These are phyloP conservation scores for Phylloporus rhodoxanthus DNA, from an alignment of 768 basidiomycete species.

Conservation along the genomic window DNA sequence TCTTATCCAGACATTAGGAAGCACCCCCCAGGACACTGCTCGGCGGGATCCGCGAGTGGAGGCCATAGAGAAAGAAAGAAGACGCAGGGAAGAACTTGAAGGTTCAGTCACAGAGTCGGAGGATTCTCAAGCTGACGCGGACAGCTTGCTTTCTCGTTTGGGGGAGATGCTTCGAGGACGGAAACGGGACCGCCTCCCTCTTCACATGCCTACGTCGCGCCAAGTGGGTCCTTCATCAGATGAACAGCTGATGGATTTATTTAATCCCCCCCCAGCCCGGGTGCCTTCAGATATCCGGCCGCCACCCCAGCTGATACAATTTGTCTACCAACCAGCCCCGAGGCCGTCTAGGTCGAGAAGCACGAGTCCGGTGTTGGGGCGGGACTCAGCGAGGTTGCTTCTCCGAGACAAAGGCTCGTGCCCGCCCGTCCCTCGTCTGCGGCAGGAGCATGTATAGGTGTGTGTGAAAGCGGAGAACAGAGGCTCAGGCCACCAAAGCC, in stretches of 20 bases:
- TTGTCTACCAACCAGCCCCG: slow-evolving; percentile 48
- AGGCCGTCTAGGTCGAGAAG: slow-evolving; percentile 36
- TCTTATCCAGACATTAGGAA: slow-evolving; percentile 14
- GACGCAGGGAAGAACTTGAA: neutral
- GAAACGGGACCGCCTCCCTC: slow-evolving; percentile 26
- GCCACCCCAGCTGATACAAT: slow-evolving; percentile 50
- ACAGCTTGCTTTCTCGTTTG: slow-evolving; percentile 26
- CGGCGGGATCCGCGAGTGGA: slow-evolving; percentile 5
- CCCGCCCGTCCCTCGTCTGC: slow-evolving; percentile 22
- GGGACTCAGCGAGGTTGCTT: slow-evolving; percentile 38
- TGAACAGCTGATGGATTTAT: slow-evolving; percentile 54
- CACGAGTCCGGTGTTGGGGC: slow-evolving; percentile 32
- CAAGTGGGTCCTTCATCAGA: slow-evolving; percentile 48
- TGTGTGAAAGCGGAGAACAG: slow-evolving; percentile 26
- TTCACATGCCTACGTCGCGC: slow-evolving; percentile 41
- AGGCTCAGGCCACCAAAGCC: slow-evolving; percentile 24
- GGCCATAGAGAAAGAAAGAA: slow-evolving; percentile 12
- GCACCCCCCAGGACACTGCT: slow-evolving; percentile 2
- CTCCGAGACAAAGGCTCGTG: slow-evolving; percentile 21
- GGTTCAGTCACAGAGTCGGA: slow-evolving; percentile 30
- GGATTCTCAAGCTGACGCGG: slow-evolving; percentile 23
- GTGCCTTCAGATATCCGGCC: slow-evolving; percentile 37
- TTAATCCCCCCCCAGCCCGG: slow-evolving; percentile 41
- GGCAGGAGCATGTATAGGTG: slow-evolving; percentile 23
- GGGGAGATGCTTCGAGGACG: slow-evolving; percentile 22